Percentiles rank a stretch among this genome's conserved stretches.
phyloP scores from a whole-genome alignment of 345 rosid species.

The Sonneratia caseolaris region DNA sequence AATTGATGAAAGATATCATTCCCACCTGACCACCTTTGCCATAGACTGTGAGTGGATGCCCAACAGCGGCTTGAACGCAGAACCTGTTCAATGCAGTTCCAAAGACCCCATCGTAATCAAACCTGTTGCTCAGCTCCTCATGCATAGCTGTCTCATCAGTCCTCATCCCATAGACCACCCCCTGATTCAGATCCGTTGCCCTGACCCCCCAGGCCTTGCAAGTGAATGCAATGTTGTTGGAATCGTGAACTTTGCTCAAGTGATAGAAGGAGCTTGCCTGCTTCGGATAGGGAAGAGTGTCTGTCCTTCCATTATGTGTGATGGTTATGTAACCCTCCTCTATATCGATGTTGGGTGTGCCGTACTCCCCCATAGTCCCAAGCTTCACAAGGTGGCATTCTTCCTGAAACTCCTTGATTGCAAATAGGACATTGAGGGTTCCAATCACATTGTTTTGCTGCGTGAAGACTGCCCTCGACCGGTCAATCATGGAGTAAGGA shows the following conservation, averaged over 20 bases:
- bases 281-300: slow-evolving; percentile 92
- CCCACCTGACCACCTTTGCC: slow-evolving; percentile 98
- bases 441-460: slow-evolving; percentile 96
- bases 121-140: slow-evolving; percentile 97
- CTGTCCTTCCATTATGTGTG: slow-evolving; percentile 85
- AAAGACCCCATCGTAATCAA: slow-evolving; percentile 92
- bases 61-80: slow-evolving; percentile 94
- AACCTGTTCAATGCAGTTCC: slow-evolving; percentile 94
- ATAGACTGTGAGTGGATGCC: slow-evolving; percentile 90
- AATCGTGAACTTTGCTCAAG: slow-evolving; percentile 91
- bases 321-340: slow-evolving; percentile 96
- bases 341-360: slow-evolving; percentile 97
- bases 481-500: slow-evolving; percentile 95
- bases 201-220: slow-evolving; percentile 99
- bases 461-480: slow-evolving; percentile 81
- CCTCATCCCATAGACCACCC: slow-evolving; percentile 90
- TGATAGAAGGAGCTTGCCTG: slow-evolving; percentile 99
- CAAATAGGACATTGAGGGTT: slow-evolving; percentile 86
- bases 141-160: slow-evolving; percentile 91
- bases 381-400: slow-evolving; percentile 91
- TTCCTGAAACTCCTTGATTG: slow-evolving; percentile 81
- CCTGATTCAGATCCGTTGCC: slow-evolving; percentile 96
- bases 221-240: slow-evolving; percentile 91
- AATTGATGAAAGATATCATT: background rate
- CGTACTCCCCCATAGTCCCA: slow-evolving; percentile 98